phyloP scores from a whole-genome alignment of 495 filamentous ascomycete genomes.

The Xylaria longipes region DNA sequence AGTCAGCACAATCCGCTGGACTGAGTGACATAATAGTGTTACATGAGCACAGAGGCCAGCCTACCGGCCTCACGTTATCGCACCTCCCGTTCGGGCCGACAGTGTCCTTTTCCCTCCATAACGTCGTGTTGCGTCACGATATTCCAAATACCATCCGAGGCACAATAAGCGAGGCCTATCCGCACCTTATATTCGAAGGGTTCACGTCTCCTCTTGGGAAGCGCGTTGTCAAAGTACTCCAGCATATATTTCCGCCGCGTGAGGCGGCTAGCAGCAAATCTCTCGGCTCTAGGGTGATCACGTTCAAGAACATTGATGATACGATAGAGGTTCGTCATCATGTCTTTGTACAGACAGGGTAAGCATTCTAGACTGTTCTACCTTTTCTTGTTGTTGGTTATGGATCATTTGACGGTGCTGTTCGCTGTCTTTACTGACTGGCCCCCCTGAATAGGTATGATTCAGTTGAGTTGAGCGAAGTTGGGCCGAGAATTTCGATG shows the following conservation, averaged over 20 bases:
- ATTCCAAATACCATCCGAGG: constrained; percentile 86
- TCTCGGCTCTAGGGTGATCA: constrained; percentile 86
- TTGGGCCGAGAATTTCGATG: constrained; percentile 97
- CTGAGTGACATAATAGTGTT: constrained; percentile 75
- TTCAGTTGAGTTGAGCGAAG: constrained; percentile 91
- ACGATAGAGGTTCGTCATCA: constrained; percentile 48
- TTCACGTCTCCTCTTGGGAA: constrained; percentile 84
- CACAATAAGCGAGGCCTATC: constrained; percentile 93
- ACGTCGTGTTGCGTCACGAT: constrained; percentile 91
- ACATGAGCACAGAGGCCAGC: constrained; percentile 43
- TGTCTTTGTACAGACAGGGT: constrained; percentile 50
- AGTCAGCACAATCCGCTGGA: constrained; percentile 76
- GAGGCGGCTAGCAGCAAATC: constrained; percentile 67
- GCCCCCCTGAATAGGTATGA: constrained; percentile 56
- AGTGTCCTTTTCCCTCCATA: constrained; percentile 88
- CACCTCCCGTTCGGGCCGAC: constrained; percentile 96
- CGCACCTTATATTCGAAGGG: constrained; percentile 93
- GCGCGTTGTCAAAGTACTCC: constrained; percentile 86
- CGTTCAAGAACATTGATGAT: constrained; percentile 90
- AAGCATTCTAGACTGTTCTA: background rate
- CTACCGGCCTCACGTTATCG: constrained; percentile 82
- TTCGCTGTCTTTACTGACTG: background rate
- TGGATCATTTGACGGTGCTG: constrained; percentile 61
- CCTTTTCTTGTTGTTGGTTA: constrained; percentile 83
- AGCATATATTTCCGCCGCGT: constrained; percentile 92